Evolutionary conservation across 2,329 filamentous ascomycete species (phyloP), one percentile per base, ranked within the genome.

Genomic region (Hypoxylon sp.): DNA sequence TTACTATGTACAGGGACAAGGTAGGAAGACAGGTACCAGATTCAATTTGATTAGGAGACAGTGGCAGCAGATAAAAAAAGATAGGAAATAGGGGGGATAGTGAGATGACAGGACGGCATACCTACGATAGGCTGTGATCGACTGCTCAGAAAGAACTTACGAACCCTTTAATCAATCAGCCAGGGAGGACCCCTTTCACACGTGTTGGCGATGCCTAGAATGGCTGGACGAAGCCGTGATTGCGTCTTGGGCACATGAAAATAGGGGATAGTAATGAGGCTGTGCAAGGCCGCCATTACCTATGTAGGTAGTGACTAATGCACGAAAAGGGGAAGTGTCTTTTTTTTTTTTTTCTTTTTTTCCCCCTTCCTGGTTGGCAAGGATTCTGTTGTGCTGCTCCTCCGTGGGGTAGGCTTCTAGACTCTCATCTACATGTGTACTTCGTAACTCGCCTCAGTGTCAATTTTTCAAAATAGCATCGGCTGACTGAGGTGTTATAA

Each of bases 281-380:
- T 47, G 60, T 62, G 60, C 60, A 54, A 26, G 31, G 50, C 57
- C 55, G 41, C 46, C 8, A 48, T 56, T 52, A n/a, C n/a, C n/a
- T n/a, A n/a, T n/a, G n/a, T n/a, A n/a, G n/a, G n/a, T n/a, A 56
- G 52, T 52, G 46, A 48, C 52, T 62, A 53, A 55, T 55, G 55
- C 51, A 55, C 13, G 26, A 41, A 37, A 40, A 29, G 41, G 52
- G 18, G 33, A 42, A 40, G 49, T 49, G 45, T 45, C 13, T 29
- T 29, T 11, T 8, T 9, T 42, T 45, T 46, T 13, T 8, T 26
- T 51, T 61, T 51, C 54, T 48, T 45, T 29, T 29, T 29, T 11
- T 8, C 8, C 46, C 46, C 42, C 6, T 8, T 26, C 51, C 58
- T 51, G 55, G 55, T 23, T 18, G 42, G 40, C 38, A 47, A n/a